Evolutionary conservation across 371 early-diverging fungal genomes (phyloP).

Genomic region (Fennellomyces sp.): DNA sequence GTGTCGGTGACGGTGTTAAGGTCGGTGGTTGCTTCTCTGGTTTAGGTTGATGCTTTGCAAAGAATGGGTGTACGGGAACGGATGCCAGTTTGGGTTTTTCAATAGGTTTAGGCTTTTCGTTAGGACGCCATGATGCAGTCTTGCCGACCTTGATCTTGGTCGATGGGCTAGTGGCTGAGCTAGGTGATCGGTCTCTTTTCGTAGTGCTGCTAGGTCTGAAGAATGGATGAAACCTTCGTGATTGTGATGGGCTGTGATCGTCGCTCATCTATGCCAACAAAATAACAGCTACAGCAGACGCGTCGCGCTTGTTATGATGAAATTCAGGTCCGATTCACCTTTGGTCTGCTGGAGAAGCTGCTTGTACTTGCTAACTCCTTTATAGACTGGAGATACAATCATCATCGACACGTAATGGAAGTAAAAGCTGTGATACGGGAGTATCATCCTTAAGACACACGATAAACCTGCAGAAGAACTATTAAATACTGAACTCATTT

Average conservation of each 20-base stretch:
- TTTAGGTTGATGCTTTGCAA: not conserved
- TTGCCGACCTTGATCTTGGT: not conserved
- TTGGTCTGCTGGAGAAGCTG: too few species aligned
- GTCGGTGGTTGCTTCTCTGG: not conserved
- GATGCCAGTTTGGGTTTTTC: not conserved
- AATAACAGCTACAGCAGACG: not conserved
- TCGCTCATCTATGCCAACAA: too few species aligned
- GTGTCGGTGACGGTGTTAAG: not conserved
- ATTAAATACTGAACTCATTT: not conserved
- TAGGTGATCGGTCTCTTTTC: not conserved
- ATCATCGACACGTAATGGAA: slow-evolving; percentile 3
- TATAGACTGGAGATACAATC: too few species aligned
- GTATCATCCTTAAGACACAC: too few species aligned
- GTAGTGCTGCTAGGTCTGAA: not conserved
- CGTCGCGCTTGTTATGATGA: too few species aligned
- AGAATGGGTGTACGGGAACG: not conserved
- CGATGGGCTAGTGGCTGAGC: not conserved
- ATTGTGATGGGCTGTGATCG: not conserved
- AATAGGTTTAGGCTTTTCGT: not conserved
- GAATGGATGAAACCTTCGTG: not conserved
- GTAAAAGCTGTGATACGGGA: slow-evolving; percentile 6
- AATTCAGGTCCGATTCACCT: not conserved
- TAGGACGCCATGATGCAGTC: not conserved
- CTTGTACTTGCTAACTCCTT: too few species aligned
- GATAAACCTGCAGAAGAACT: too few species aligned